phyloP scores from a whole-genome alignment of 2,329 filamentous ascomycete species.

The Colletotrichum sp. region DNA sequence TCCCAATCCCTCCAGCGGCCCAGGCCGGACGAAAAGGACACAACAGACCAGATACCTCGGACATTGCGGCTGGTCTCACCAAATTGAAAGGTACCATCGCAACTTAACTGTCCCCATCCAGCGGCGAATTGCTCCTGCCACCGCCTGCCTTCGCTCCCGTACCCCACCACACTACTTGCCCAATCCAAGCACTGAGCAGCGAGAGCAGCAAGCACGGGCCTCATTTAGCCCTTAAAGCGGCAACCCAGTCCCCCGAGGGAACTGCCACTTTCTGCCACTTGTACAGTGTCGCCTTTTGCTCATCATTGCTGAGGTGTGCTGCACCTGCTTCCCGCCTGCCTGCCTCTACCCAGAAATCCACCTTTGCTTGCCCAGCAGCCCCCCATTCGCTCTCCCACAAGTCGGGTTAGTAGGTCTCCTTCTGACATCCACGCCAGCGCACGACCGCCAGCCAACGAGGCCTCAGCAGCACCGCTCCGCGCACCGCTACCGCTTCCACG shows the following conservation, averaged over 20 bases:
- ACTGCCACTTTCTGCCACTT: conserved; percentile 18
- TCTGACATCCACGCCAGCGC: conserved; percentile 20
- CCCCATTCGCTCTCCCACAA: conserved; percentile 20
- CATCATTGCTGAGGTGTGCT: not conserved
- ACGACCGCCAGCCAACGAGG: not conserved
- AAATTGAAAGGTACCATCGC: not conserved
- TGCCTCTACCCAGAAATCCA: not conserved
- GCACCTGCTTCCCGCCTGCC: not conserved
- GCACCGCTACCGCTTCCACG: not conserved
- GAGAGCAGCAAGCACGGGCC: not conserved
- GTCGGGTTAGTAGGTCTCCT: conserved; percentile 20
- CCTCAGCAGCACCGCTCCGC: conserved; percentile 3
- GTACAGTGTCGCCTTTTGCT: conserved; percentile 6
- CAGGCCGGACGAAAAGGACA: not conserved
- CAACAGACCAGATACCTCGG: not conserved
- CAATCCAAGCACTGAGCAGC: conserved; percentile 7
- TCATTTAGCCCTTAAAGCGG: conserved; percentile 8
- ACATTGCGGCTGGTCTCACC: not conserved
- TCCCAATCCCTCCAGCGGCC: not conserved
- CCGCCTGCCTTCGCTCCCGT: conserved; percentile 8
- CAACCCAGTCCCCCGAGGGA: conserved; percentile 1
- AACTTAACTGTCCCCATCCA: not conserved
- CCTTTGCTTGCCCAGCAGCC: not conserved
- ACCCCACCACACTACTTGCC: conserved; percentile 22
- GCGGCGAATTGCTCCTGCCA: not conserved